Evolutionary conservation across 306 rosid species (phyloP), one percentile per base, ranked within the genome.

Genomic region (Albizia julibrissin): DNA sequence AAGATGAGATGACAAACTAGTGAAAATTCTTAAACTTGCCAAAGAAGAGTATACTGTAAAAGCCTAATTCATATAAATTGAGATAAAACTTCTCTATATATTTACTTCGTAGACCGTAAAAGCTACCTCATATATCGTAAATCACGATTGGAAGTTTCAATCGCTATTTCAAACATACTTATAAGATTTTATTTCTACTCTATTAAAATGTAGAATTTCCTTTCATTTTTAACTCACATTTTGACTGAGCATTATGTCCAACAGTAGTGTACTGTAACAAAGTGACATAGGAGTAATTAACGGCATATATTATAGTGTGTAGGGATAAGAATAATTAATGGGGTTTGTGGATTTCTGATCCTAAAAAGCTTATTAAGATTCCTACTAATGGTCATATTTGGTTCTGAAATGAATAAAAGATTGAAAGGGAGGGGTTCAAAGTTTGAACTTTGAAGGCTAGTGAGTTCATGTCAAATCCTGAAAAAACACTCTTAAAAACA

Each of bases 381-480:
- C 74, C 75, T 77, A 49, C 83, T 90, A 82, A 89, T 85, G 69
- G 59, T 69, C 27, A 78, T 56, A 81, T 78, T 81, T 76, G 70
- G 83, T 69, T 34, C 79, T 12, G 59, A 71, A 62, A 75, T 76
- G 81, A 92, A 89, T 34, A 29, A 37, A 68, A 9, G 67, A 61
- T 24, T 4, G 67, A 61, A 61, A 59, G 33, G 33, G 24, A 59
- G 14, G 88, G 84, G 54, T 70, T 43, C 15, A 58, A 58, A 22
- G 65, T 22, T n/a, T 58, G 29, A 58, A 22, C 15, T 10, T n/a
- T 58, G 29, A 58, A 58, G 62, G 8, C 27, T 8, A n/a, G 70
- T 82, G 82, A 89, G 91, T 85, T 90, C 82, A 82, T 89, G 98
- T 87, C 93, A 86, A 90, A 88, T 92, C 92, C 84, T 37, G 9